phyloP scores from a whole-genome alignment of 2,329 filamentous ascomycete genomes.

The Exophiala bonariae region DNA sequence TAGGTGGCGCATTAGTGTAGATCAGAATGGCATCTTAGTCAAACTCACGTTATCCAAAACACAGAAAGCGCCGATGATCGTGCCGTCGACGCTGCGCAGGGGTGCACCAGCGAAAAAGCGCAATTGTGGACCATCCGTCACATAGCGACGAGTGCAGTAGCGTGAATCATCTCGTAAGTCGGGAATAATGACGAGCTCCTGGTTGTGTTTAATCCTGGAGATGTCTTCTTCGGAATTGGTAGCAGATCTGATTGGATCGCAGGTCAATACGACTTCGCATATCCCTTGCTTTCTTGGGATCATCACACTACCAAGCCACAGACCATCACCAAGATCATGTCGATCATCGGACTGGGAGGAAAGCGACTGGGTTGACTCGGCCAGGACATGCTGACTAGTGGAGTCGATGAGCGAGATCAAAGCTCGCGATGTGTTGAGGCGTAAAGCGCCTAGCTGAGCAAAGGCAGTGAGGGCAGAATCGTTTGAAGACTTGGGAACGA shows the following conservation, averaged over 20 bases:
- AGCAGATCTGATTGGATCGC: background rate
- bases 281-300: constrained; percentile 30
- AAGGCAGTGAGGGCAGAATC: constrained; percentile 37
- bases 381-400: constrained; percentile 31
- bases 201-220: no score
- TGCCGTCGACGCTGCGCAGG: constrained; percentile 56
- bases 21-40: constrained; percentile 58
- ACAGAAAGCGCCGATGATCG: constrained; percentile 58
- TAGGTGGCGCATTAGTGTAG: constrained; percentile 53
- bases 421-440: constrained; percentile 27
- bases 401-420: constrained; percentile 33
- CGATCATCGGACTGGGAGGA: constrained; percentile 9
- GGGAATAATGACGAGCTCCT: constrained; percentile 30
- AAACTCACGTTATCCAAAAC: constrained; percentile 43
- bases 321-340: constrained; percentile 20
- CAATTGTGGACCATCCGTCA: constrained; percentile 34
- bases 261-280: constrained; percentile 21
- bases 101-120: constrained; percentile 61
- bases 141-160: constrained; percentile 30
- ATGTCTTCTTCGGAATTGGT: no score
- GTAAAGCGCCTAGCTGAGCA: constrained; percentile 31
- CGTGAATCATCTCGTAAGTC: constrained; percentile 39
- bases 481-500: constrained; percentile 24
- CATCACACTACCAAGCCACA: constrained; percentile 31
- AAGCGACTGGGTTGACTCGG: constrained; percentile 29